Conservation (phyloP, 352 stramenopile genomes). For the Globisporangium barbulae region DNA sequence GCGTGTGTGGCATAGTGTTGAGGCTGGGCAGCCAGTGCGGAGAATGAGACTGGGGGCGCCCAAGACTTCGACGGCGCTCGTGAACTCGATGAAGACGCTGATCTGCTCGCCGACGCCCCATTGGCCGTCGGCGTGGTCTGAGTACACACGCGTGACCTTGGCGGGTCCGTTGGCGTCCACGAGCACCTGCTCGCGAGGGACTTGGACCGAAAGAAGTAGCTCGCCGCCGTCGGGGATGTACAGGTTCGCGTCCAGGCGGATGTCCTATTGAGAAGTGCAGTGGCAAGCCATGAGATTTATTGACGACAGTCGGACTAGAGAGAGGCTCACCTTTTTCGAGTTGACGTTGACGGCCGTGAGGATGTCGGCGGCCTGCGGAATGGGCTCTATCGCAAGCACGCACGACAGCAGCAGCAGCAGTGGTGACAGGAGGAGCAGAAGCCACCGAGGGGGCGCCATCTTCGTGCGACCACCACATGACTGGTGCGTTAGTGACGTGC, state of each 20-base stretch:
- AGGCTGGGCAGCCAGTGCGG: conserved; percentile 49
- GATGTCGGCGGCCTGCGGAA: conserved; percentile 50
- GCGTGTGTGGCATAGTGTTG: conserved; percentile 37
- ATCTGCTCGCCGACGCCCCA: conserved; percentile 64
- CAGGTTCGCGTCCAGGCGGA: conserved; percentile 68
- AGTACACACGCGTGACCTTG: conserved; percentile 67
- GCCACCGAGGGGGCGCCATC: background rate
- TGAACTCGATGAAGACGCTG: conserved; percentile 68
- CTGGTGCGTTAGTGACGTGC: background rate
- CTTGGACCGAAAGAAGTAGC: conserved; percentile 59
- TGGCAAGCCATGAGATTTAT: background rate
- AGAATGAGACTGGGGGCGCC: conserved; percentile 46
- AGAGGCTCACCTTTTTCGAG: conserved; percentile 29
- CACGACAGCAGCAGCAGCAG: conserved; percentile 11
- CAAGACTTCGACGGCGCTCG: conserved; percentile 56
- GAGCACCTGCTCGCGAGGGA: conserved; percentile 49
- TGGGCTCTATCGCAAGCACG: conserved; percentile 28
- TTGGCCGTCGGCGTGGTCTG: conserved; percentile 35
- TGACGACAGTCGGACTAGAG: background rate
- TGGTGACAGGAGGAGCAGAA: background rate
- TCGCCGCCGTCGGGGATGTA: conserved; percentile 70
- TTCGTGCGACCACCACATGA: background rate
- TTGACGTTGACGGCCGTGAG: conserved; percentile 44
- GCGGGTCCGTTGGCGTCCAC: conserved; percentile 48
- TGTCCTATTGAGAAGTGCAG: conserved; percentile 20